Evolutionary conservation across 2,329 filamentous ascomycete genomes (phyloP), one percentile per base, ranked within the genome.

Genomic region (Diaporthe vexans): DNA sequence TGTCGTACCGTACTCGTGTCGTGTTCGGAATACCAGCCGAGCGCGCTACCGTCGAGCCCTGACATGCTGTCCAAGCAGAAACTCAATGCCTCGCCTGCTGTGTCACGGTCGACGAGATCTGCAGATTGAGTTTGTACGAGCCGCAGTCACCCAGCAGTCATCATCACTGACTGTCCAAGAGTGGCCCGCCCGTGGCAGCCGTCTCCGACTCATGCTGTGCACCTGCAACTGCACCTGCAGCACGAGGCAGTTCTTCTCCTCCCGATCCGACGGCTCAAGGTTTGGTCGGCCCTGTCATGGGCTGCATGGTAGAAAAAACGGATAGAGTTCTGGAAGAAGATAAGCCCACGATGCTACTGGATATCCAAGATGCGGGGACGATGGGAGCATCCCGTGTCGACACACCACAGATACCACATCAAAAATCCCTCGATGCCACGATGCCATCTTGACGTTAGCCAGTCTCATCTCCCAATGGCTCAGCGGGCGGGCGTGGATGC

Each of bases 81-180:
- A 63, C 58, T 46, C 58, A 63, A 63, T 63, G 40, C 9, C 11
- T 51, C 15, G 29, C 6, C 43, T 67, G 61, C 46, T 24, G 43
- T 51, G 43, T 24, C 29, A 67, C 43, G 5, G 61, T 24, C 61
- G 4, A 65, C 43, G 13, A 51, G 29, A 65, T 51, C 59, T 65
- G 43, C 40, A 65, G 59, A 67, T 67, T 51, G 26, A 37, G 43
- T 67, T 67, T n/a, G 61, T 51, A 4, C 43, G 21, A 35, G 43
- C 46, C 61, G 26, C 59, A 35, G 10, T 5, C 43, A n/a, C 10
- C 40, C 37, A 40, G 37, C 10, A 21, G 26, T 48, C 17, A 46
- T 35, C 59, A 33, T 35, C 59, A 13, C 10, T 21, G 10, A 13
- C 10, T 21, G 10, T 13, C 13, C 1, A 65, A 33, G 26, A 29